phyloP scores from a whole-genome alignment of 2,329 filamentous ascomycete species.

The Paecilomyces variotii region DNA sequence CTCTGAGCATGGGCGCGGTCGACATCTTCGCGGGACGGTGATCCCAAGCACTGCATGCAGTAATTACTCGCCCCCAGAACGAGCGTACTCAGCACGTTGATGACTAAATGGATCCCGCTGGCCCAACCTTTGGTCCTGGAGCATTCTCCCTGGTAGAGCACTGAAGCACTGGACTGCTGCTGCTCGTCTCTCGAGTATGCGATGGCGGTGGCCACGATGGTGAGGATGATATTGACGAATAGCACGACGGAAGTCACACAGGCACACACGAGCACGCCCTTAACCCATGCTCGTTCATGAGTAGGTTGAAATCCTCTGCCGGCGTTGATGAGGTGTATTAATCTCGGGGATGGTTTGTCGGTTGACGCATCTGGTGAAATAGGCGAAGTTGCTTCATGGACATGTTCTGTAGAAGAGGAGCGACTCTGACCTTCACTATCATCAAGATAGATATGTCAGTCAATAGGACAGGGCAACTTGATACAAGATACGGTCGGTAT shows the following conservation, averaged over 20 bases:
- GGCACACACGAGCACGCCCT: slow-evolving; percentile 2
- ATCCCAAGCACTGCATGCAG: slow-evolving; percentile 18
- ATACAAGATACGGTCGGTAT: too few relatives aligned
- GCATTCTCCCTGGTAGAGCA: slow-evolving; percentile 7
- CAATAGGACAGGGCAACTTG: too few relatives aligned
- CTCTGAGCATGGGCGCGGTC: slow-evolving; percentile 11
- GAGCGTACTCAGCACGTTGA: slow-evolving; percentile 8
- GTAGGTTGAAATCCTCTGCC: not conserved
- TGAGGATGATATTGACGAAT: slow-evolving; percentile 7
- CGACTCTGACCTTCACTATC: too few relatives aligned
- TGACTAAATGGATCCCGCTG: slow-evolving; percentile 1
- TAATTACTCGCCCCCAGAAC: slow-evolving; percentile 16
- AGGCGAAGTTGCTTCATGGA: not conserved
- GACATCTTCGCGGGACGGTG: slow-evolving; percentile 16
- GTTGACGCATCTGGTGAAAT: not conserved
- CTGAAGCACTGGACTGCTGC: not conserved
- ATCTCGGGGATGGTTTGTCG: not conserved
- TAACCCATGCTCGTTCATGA: not conserved
- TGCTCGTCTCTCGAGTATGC: not conserved
- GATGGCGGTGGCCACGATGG: not conserved
- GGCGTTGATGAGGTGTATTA: not conserved
- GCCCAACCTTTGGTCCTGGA: slow-evolving; percentile 1
- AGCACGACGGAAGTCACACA: slow-evolving; percentile 3
- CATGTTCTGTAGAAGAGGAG: not conserved
- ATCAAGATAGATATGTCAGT: too few relatives aligned